Base-by-base conservation (phyloP, 768 basidiomycete genomes). In the Podaxis sp. region DNA sequence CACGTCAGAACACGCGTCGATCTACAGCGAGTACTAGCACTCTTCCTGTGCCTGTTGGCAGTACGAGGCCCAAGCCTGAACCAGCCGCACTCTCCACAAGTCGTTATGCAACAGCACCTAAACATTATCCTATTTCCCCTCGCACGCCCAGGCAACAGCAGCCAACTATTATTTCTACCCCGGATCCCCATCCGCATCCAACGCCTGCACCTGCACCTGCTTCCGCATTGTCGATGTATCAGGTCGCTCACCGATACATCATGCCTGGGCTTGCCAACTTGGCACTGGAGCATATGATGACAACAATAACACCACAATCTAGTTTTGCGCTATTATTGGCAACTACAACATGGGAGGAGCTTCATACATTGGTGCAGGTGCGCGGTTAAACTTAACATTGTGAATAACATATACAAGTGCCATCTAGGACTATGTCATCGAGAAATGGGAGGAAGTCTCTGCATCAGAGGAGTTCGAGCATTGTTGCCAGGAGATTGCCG, bases 161-260 rank as follows among this genome's bases (percentile, higher is more conserved):
- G 51, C 68, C 73, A 13, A 58, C 69, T 1, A 55, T 73, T 11
- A 61, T 68, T 16, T 72, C 79, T 10, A 73, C 70, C 2, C 73
- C 78, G 10, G 90, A 92, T 66, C 90, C 90, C 2, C 88, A 93
- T 70, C 72, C 80, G 0, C 90, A 91, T 66, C 90, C 90, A 9
- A 83, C 85, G 0, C 75, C 82, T 5, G 64, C 81, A 3, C 88
- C 87, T 5, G 71, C 76, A 3, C 84, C 89, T 14, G 89, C 89
- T 11, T 89, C 88, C 23, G 89, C 90, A 1, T 71, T 93, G 51
- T 84, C 85, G 0, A 81, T 91, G 65, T 93, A 90, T 72, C 87
- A 88, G 64, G 79, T 90, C 10, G 87, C 89, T 3, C 89, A 93
- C 73, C 80, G 89, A 55, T 93, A 91, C 71, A 75, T 75, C 2